Conservation (phyloP, 2,329 filamentous ascomycete genomes). For the Bipolaris bicolor region DNA sequence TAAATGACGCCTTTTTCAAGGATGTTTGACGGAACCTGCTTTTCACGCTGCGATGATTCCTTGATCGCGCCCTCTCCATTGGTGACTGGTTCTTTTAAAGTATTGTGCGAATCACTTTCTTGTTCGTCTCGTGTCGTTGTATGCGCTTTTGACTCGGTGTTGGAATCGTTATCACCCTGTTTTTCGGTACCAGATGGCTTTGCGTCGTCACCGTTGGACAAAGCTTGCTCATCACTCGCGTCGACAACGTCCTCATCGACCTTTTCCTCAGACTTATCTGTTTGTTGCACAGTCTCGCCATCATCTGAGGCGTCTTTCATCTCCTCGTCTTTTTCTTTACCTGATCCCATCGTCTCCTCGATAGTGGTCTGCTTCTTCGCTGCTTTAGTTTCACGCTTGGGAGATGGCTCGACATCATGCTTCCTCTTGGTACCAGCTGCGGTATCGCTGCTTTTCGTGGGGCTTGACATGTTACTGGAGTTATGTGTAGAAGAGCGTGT, state of each 20-base stretch:
- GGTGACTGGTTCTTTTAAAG: conserved; percentile 27
- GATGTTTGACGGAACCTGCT: conserved; percentile 64
- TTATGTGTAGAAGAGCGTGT: conserved; percentile 38
- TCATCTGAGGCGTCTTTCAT: conserved; percentile 32
- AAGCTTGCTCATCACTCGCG: conserved; percentile 22
- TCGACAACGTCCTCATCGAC: conserved; percentile 3
- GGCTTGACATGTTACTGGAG: conserved; percentile 25
- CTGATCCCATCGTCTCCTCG: conserved; percentile 56
- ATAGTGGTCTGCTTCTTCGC: conserved; percentile 59
- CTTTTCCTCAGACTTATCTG: conserved; percentile 21
- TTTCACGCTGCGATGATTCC: conserved; percentile 58
- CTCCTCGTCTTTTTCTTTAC: conserved; percentile 45
- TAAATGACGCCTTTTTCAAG: conserved; percentile 90
- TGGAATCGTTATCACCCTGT: background rate
- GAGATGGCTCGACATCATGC: conserved; percentile 44
- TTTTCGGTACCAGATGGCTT: background rate
- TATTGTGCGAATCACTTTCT: conserved; percentile 13
- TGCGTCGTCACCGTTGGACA: conserved; percentile 30
- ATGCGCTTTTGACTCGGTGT: conserved; percentile 11
- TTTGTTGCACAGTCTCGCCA: conserved; percentile 7
- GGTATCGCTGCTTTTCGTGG: conserved; percentile 36
- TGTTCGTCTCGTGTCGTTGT: conserved; percentile 6
- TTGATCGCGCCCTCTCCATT: conserved; percentile 50
- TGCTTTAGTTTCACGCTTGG: conserved; percentile 53
- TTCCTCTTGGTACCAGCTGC: conserved; percentile 50